Evolutionary conservation across 176 grass and related monocot genomes (phyloP), one percentile per base, ranked within the genome.

Genomic region (Neostapfia colusana): DNA sequence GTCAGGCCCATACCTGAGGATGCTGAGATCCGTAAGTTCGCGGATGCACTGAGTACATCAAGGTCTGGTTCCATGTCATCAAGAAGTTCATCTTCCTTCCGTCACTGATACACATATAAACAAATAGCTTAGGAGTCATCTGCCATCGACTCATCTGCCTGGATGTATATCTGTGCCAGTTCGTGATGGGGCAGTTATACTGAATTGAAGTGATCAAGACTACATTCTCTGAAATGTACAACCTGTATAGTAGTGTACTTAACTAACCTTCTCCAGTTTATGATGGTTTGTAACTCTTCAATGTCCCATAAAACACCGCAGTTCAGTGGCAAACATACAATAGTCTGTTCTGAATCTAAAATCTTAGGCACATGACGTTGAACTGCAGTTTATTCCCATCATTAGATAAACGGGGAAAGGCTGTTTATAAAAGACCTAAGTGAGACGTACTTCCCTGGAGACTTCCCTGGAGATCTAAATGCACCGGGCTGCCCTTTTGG

Each of bases 1-100:
- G 46, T 50, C 59, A 37, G 69, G 38, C 35, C 25, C n/a, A 74
- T 77, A 74, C 72, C 88, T 54, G 91, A 90, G 64, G 50, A 77
- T 63, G 63, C 36, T 0, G 79, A 88, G 80, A 76, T 93, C 17
- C 84, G 71, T 61, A 93, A 93, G 75, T 86, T 86, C 39, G 91
- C 91, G 0, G 80, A 85, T 56, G 91, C 80, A 34, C 56, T 90
- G 40, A 67, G 65, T 57, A 81, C 61, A 57, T 78, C 88, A 50
- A 83, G 85, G 75, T 41, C 44, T 36, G 40, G 45, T 51, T 81
- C 66, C 49, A 83, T 67, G 44, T 68, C 83, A 35, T 88, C 27
- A 35, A 72, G 85, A 79, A 86, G 63, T 60, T 81, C 85, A 1
- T 26, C 81, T 23, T 87, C 87, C 73, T 87, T 85, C 42, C 36